Percentiles rank a stretch among this genome's conserved stretches.
Evolutionary conservation across 2,329 filamentous ascomycete genomes (phyloP).

Genomic region (Pyricularia grisea): DNA sequence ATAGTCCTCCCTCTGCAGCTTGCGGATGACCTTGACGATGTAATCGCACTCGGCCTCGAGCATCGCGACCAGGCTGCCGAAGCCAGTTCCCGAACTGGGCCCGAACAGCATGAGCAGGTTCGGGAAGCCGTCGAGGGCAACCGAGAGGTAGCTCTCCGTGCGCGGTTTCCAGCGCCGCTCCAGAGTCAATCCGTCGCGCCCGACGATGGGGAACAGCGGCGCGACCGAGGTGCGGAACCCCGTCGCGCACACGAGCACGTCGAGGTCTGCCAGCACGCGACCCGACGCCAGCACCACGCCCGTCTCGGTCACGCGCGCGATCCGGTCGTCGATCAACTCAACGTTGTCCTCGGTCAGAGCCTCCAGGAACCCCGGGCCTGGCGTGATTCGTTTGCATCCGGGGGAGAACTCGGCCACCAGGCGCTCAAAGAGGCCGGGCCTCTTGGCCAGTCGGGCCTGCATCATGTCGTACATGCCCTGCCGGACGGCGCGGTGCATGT

Average conservation of each 20-base stretch:
- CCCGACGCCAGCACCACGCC: slow-evolving; percentile 22
- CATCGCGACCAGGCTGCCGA: slow-evolving; percentile 34
- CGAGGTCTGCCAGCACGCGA: slow-evolving; percentile 21
- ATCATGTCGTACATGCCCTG: slow-evolving; percentile 26
- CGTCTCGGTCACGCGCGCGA: slow-evolving; percentile 21
- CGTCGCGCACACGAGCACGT: slow-evolving; percentile 38
- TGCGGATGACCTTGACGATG: slow-evolving; percentile 33
- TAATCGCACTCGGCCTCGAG: slow-evolving; percentile 39
- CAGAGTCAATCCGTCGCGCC: slow-evolving; percentile 26
- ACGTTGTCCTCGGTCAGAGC: slow-evolving; percentile 31
- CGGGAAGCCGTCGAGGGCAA: slow-evolving; percentile 36
- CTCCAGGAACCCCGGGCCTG: slow-evolving; percentile 35
- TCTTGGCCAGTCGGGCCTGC: slow-evolving; percentile 26
- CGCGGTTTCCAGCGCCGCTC: slow-evolving; percentile 25
- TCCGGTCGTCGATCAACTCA: slow-evolving; percentile 24
- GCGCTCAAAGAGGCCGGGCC: slow-evolving; percentile 31
- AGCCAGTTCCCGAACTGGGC: slow-evolving; percentile 36
- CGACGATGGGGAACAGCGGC: slow-evolving; percentile 30
- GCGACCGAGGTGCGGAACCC: slow-evolving; percentile 31
- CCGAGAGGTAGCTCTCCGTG: slow-evolving; percentile 33
- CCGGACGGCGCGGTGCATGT: slow-evolving; percentile 21
- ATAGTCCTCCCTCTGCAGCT: slow-evolving; percentile 37
- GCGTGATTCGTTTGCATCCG: slow-evolving; percentile 35
- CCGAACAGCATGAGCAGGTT: slow-evolving; percentile 40
- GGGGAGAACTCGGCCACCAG: slow-evolving; percentile 32